phyloP scores from a whole-genome alignment of 1,139 yeast genomes.

The Geotrichum cucujoidarum region DNA sequence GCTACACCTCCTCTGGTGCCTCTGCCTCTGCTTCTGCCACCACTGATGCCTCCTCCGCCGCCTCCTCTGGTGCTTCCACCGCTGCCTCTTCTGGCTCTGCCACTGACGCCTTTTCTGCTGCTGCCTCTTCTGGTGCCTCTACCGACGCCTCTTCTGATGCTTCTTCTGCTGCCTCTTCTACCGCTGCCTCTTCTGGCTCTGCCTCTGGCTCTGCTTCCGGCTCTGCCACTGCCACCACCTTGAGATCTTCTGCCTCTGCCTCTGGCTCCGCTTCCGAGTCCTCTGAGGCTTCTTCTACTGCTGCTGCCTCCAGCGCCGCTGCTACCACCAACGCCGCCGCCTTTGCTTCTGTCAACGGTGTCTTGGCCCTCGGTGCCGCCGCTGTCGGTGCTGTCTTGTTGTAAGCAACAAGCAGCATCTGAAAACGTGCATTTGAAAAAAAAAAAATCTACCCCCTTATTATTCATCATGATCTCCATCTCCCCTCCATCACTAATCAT shows the following conservation, averaged over 20 bases:
- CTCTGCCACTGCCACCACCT: slow-evolving; percentile 2
- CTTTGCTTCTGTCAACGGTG: slow-evolving; percentile 7
- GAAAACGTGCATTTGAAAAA: too few species aligned
- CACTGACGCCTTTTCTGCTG: slow-evolving; percentile 12
- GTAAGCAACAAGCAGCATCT: slow-evolving; percentile 5
- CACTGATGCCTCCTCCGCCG: slow-evolving; percentile 32
- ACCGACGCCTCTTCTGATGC: slow-evolving; percentile 22
- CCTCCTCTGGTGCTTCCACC: slow-evolving; percentile 20
- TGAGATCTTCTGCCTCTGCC: slow-evolving; percentile 5
- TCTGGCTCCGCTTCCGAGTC: slow-evolving; percentile 23
- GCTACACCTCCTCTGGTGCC: slow-evolving; percentile 25
- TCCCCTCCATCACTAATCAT: too few species aligned
- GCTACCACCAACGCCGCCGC: slow-evolving; percentile 14
- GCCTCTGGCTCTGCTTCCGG: slow-evolving; percentile 19
- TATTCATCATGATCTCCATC: too few species aligned
- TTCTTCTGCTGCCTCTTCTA: slow-evolving; percentile 21
- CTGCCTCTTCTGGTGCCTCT: slow-evolving; percentile 7
- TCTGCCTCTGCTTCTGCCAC: slow-evolving; percentile 20
- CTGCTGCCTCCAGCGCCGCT: slow-evolving; percentile 18
- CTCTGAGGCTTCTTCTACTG: slow-evolving; percentile 18
- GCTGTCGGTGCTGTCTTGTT: slow-evolving; percentile 21
- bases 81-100: slow-evolving; percentile 21
- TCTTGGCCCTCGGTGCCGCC: slow-evolving; percentile 10
- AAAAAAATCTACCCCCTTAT: background rate
- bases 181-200: slow-evolving; percentile 20